A percentile compares a stretch with the other conserved stretches of the same genome.
Conservation (phyloP, 176 grass and related monocot genomes). For the Tuctoria greenei region DNA sequence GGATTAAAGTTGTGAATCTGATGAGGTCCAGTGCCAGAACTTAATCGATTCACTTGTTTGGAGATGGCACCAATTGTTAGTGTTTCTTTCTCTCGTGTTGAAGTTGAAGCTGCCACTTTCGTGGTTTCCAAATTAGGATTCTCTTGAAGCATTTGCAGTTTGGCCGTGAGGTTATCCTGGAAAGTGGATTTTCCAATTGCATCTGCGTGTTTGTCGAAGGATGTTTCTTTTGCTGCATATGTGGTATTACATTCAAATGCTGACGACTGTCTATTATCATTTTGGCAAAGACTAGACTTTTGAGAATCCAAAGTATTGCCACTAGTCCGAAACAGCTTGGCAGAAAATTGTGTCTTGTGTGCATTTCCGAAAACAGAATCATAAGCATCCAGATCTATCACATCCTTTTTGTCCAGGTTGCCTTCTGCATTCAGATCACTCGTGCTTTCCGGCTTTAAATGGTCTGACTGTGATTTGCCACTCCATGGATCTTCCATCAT, state of each 20-base stretch:
- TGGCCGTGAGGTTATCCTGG: conserved; percentile 20
- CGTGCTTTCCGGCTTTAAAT: background rate
- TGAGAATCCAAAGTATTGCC: background rate
- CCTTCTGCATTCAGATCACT: conserved; percentile 26
- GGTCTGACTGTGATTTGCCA: background rate
- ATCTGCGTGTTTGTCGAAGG: conserved; percentile 9
- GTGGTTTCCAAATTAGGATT: conserved; percentile 20
- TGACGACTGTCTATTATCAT: conserved; percentile 15
- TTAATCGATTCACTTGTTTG: conserved; percentile 46
- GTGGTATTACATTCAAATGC: conserved; percentile 9
- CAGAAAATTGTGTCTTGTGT: conserved; percentile 4
- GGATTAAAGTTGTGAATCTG: conserved; percentile 51
- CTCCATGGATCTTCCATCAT: conserved; percentile 26
- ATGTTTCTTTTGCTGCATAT: conserved; percentile 12
- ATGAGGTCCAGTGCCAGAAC: conserved; percentile 43
- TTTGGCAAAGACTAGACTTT: conserved; percentile 4
- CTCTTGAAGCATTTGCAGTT: conserved; percentile 31
- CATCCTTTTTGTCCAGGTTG: conserved; percentile 8
- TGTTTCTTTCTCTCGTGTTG: conserved; percentile 54
- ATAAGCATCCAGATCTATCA: conserved; percentile 46
- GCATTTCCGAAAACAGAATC: conserved; percentile 17
- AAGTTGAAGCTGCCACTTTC: conserved; percentile 40
- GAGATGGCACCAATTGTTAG: conserved; percentile 60
- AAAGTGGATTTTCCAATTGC: conserved; percentile 26
- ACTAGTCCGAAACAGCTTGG: conserved; percentile 25